These are phyloP conservation scores for Kodamaea neixiangensis DNA, from an alignment of 805 yeast species.

Conservation along the genomic window DNA sequence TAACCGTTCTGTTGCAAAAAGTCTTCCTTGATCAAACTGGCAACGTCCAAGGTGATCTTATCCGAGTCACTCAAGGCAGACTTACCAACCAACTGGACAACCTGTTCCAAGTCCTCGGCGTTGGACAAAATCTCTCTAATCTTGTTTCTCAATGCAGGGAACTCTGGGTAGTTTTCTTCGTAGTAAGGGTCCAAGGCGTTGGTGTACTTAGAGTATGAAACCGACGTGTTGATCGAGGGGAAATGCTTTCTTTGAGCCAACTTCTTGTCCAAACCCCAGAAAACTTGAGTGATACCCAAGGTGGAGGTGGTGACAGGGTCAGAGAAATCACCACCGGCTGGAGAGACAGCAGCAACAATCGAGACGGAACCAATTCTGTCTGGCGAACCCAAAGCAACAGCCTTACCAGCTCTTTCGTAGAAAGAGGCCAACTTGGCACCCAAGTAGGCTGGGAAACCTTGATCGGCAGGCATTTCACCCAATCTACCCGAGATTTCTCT, in stretches of 20 bases:
- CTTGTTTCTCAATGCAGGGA: slow-evolving; percentile 85
- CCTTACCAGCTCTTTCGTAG: slow-evolving; percentile 99
- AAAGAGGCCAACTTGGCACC: slow-evolving; percentile 99
- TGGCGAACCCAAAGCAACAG: slow-evolving; percentile 93
- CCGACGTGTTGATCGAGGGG: slow-evolving; percentile 97
- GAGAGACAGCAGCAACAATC: slow-evolving; percentile 98
- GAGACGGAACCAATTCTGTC: slow-evolving; percentile 96
- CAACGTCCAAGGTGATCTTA: slow-evolving; percentile 93
- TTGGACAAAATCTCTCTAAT: slow-evolving; percentile 92
- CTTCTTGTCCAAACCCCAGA: slow-evolving; percentile 99
- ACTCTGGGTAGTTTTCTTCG: slow-evolving; percentile 84
- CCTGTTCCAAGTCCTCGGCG: slow-evolving; percentile 99
- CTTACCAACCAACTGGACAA: slow-evolving; percentile 98
- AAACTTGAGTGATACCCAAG: slow-evolving; percentile 98
- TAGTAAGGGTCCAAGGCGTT: slow-evolving; percentile 83
- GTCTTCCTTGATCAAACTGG: slow-evolving; percentile 91
- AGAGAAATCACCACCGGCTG: slow-evolving; percentile 99
- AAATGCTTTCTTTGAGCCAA: slow-evolving; percentile 99
- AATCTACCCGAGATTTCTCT: slow-evolving; percentile 99
- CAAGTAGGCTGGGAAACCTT: slow-evolving; percentile 99
- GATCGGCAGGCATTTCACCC: slow-evolving; percentile 99
- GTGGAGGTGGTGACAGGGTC: slow-evolving; percentile 99
- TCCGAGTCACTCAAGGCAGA: slow-evolving; percentile 96
- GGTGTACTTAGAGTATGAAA: slow-evolving; percentile 96
- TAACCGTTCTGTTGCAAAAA: slow-evolving; percentile 99